Evolutionary conservation across 345 rosid genomes (phyloP).

Genomic region (Eucalyptus erythrocorys): DNA sequence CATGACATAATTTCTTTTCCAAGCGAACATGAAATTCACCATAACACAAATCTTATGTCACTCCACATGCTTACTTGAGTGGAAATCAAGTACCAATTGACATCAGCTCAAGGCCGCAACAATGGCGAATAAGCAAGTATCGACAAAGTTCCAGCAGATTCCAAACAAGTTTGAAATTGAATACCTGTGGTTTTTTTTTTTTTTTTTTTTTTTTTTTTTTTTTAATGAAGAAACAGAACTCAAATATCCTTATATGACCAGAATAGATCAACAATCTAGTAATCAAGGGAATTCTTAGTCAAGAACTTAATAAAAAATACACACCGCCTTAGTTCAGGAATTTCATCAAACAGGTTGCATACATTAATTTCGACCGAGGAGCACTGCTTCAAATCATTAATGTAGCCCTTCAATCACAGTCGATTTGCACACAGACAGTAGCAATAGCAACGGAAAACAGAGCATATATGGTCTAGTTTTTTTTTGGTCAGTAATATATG

Average conservation of each 20-base stretch:
- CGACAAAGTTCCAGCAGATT: neutral
- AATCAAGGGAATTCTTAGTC: neutral
- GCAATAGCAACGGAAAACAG: neutral
- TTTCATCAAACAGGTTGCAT: neutral
- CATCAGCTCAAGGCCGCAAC: neutral
- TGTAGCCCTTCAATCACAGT: too few species aligned
- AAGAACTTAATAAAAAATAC: neutral
- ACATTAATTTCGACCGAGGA: fast-evolving
- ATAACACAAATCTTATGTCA: neutral
- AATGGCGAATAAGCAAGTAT: neutral
- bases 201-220: too few species aligned
- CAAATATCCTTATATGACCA: neutral
- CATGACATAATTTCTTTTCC: neutral
- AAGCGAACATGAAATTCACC: neutral
- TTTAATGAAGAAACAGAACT: neutral
- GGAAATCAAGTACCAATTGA: neutral
- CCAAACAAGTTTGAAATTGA: too few species aligned
- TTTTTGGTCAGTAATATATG: too few species aligned
- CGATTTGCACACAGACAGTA: neutral
- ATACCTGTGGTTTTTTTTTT: neutral
- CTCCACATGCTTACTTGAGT: neutral
- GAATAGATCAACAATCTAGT: neutral
- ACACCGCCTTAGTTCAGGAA: neutral
- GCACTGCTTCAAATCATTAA: neutral
- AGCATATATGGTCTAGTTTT: neutral